A percentile compares a stretch with the other conserved stretches of the same genome.
Evolutionary conservation across 495 filamentous ascomycete genomes (phyloP).

Genomic region (Darksidea phi): DNA sequence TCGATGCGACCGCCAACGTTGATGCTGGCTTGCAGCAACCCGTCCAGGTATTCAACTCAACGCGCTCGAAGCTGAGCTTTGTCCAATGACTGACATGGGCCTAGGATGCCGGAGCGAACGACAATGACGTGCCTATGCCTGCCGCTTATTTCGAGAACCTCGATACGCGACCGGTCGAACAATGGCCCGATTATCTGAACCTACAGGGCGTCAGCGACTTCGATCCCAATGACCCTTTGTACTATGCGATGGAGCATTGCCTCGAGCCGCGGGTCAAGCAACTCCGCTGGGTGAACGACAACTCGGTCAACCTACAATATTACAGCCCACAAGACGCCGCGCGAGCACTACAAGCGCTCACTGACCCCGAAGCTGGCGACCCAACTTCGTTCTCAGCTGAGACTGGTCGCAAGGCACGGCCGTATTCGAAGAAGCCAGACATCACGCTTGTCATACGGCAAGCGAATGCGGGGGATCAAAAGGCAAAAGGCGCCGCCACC

Average conservation of each 20-base stretch:
- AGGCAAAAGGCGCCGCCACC: slow-evolving; percentile 70
- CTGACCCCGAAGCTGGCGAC: slow-evolving; percentile 47
- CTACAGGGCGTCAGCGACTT: slow-evolving; percentile 79
- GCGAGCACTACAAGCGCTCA: slow-evolving; percentile 67
- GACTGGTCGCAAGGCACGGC: slow-evolving; percentile 41
- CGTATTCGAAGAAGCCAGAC: slow-evolving; percentile 55
- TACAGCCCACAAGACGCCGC: slow-evolving; percentile 64
- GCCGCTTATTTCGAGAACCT: slow-evolving; percentile 24
- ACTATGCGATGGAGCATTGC: slow-evolving; percentile 67
- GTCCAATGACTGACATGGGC: neutral
- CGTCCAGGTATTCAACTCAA: neutral
- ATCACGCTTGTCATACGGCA: slow-evolving; percentile 68
- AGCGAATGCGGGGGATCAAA: slow-evolving; percentile 72
- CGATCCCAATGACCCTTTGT: slow-evolving; percentile 70
- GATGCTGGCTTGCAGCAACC: neutral
- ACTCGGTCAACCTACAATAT: slow-evolving; percentile 83
- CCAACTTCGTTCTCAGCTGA: slow-evolving; percentile 30
- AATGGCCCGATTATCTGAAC: slow-evolving; percentile 67
- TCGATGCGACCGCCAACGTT: slow-evolving; percentile 24
- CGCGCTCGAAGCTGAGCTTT: neutral
- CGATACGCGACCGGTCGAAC: neutral
- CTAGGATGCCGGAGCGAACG: neutral
- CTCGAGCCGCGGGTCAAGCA: slow-evolving; percentile 52
- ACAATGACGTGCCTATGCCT: slow-evolving; percentile 6
- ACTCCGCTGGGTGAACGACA: slow-evolving; percentile 95